phyloP scores from a whole-genome alignment of 164 flowering plant genomes.

The Paratinospora sagittata region DNA sequence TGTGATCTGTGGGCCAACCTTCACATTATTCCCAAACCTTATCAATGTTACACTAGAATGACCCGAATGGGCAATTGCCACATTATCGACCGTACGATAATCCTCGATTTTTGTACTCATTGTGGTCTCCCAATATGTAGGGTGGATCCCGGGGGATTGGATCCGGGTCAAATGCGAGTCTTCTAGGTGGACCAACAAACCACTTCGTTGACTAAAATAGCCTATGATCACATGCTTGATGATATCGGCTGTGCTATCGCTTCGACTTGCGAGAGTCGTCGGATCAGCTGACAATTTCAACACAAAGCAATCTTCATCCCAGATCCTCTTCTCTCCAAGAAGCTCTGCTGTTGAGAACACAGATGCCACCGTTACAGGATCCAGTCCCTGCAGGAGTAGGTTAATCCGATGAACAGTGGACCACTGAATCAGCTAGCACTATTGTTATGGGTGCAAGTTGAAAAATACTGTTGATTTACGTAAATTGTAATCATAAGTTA shows the following conservation, averaged over 20 bases:
- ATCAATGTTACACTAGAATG: conserved; percentile 66
- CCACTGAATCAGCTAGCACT: neutral
- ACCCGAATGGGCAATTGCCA: conserved; percentile 69
- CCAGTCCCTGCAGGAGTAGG: conserved; percentile 54
- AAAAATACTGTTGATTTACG: neutral
- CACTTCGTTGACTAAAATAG: conserved; percentile 81
- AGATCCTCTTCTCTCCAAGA: conserved; percentile 64
- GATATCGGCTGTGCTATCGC: conserved; percentile 72
- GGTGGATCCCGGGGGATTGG: conserved; percentile 32
- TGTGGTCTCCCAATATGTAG: conserved; percentile 81
- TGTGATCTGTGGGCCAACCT: conserved; percentile 43
- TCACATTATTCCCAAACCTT: conserved; percentile 49
- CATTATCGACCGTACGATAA: conserved; percentile 68
- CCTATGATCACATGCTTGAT: conserved; percentile 71
- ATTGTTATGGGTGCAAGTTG: no score
- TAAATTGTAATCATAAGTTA: neutral
- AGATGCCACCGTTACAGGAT: conserved; percentile 68
- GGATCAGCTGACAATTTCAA: conserved; percentile 61
- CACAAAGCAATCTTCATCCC: conserved; percentile 71
- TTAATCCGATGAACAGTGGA: neutral
- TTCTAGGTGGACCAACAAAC: conserved; percentile 68
- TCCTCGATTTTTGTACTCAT: conserved; percentile 68
- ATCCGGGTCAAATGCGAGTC: conserved; percentile 81
- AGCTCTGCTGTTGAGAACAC: conserved; percentile 62
- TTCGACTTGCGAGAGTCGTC: conserved; percentile 50